Base-by-base conservation (phyloP, 2,329 filamentous ascomycete species). In the Gnomoniopsis sp. region DNA sequence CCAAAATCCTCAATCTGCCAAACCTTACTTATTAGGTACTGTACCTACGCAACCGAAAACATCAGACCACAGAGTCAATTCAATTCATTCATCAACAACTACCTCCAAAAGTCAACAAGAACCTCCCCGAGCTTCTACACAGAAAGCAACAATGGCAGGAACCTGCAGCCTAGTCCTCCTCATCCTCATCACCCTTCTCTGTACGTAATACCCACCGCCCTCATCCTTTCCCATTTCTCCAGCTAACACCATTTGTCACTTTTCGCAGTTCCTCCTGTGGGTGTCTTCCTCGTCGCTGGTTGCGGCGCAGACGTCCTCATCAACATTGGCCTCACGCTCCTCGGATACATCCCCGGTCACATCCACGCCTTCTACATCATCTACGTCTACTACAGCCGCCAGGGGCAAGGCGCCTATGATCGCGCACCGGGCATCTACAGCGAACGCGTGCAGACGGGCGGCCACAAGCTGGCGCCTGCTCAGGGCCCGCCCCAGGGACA, bases 351-450 rank as follows among this genome's bases (percentile, higher is more conserved):
- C 53, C 90, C 90, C 0, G 91, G 90, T 8, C 87, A 91, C 65
- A 83, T 93, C 46, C 87, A 92, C 70, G 89, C 89, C 47, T 92
- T 93, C 72, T 95, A 93, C 71, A 65, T 91, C 62, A 86, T 92
- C 73, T 96, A 92, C 71, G 79, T 96, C 62, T 96, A 93, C 76
- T 93, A 88, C 72, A 84, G 90, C 67, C 88, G 88, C 43, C 82
- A 80, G 55, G 86, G 90, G 65, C 82, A 87, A 69, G 79, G 81
- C 2, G 74, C 79, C 49, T 75, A 78, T 3, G 68, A 74, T 10
- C 80, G 78, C 2, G 88, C 88, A 1, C 85, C 89, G 0, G 88
- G 88, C 30, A 82, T 93, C 19, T 93, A 88, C 71, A 89, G 85
- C 66, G 81, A 89, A 38, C 82, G 83, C 38, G 83, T 93, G n/a